Conservation (phyloP, 2,329 filamentous ascomycete species). For the Claviceps paspali region DNA sequence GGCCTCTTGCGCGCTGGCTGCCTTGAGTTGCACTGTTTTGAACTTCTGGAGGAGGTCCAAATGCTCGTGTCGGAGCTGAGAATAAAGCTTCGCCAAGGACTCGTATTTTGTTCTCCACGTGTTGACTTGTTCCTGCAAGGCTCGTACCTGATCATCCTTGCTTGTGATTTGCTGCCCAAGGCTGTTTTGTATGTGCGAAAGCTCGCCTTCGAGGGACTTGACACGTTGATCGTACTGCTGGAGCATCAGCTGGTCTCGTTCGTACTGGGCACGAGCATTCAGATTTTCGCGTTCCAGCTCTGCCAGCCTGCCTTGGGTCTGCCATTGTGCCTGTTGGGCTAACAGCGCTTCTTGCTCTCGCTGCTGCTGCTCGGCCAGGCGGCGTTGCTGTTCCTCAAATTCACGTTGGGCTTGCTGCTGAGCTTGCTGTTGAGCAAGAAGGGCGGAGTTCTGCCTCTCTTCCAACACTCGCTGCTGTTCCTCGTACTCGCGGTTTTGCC, state of each 20-base stretch:
- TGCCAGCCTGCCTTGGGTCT: constrained; percentile 89
- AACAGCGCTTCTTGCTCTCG: constrained; percentile 81
- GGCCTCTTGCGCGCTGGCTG: constrained; percentile 89
- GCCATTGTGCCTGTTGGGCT: constrained; percentile 77
- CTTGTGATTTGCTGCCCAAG: constrained; percentile 73
- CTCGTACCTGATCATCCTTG: constrained; percentile 85
- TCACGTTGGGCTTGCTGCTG: constrained; percentile 77
- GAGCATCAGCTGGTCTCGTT: constrained; percentile 91
- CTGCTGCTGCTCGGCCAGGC: constrained; percentile 76
- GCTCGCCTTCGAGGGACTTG: constrained; percentile 80
- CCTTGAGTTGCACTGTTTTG: constrained; percentile 90
- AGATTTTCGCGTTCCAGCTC: constrained; percentile 93
- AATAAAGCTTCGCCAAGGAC: constrained; percentile 90
- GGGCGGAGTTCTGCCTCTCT: constrained; percentile 69
- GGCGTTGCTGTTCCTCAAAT: constrained; percentile 91
- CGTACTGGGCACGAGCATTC: constrained; percentile 86
- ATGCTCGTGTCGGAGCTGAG: constrained; percentile 87
- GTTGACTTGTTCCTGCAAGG: constrained; percentile 92
- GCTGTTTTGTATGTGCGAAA: constrained; percentile 67
- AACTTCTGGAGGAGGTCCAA: constrained; percentile 90
- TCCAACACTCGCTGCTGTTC: constrained; percentile 82
- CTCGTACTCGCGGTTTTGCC: constrained; percentile 89
- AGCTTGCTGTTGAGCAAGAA: constrained; percentile 67
- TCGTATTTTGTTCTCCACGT: constrained; percentile 98
- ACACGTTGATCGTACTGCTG: constrained; percentile 93